Evolutionary conservation across 352 stramenopile genomes (phyloP).

Genomic region (Pythium plurisporium): DNA sequence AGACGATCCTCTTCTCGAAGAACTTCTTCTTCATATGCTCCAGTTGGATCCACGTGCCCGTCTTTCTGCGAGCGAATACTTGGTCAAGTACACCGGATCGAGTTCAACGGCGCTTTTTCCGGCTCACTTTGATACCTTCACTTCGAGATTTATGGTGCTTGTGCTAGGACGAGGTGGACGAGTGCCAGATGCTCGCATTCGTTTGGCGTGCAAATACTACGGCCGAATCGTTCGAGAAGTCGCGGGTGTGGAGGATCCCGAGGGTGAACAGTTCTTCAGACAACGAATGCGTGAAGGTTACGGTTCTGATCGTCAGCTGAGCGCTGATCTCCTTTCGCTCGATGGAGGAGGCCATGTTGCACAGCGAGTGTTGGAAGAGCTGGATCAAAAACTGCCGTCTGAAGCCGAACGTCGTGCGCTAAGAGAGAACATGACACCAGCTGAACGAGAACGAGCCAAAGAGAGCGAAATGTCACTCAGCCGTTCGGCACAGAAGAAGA

Average conservation of each 20-base stretch:
- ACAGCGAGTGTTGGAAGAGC: slow-evolving; percentile 68
- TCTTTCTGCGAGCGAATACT: slow-evolving; percentile 85
- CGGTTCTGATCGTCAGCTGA: slow-evolving; percentile 59
- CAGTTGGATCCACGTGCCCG: slow-evolving; percentile 87
- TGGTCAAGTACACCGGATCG: slow-evolving; percentile 72
- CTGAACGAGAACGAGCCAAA: slow-evolving; percentile 29
- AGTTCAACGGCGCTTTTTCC: slow-evolving; percentile 60
- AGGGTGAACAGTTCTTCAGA: slow-evolving; percentile 90
- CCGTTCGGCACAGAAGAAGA: slow-evolving; percentile 72
- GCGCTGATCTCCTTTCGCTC: slow-evolving; percentile 36
- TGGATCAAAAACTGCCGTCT: slow-evolving; percentile 24
- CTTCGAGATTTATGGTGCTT: slow-evolving; percentile 88
- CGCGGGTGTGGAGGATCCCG: slow-evolving; percentile 86
- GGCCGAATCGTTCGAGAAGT: slow-evolving; percentile 87
- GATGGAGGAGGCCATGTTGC: slow-evolving; percentile 52
- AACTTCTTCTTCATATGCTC: slow-evolving; percentile 93
- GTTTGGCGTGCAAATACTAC: slow-evolving; percentile 92
- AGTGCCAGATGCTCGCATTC: slow-evolving; percentile 91
- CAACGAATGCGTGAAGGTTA: slow-evolving; percentile 80
- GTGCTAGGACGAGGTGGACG: slow-evolving; percentile 76
- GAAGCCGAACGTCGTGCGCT: slow-evolving; percentile 5
- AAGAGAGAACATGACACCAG: slow-evolving; percentile 6
- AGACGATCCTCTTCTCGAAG: slow-evolving; percentile 84
- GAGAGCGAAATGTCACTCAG: slow-evolving; percentile 78
- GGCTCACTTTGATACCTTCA: slow-evolving; percentile 83